A percentile compares a stretch with the other conserved stretches of the same genome.
Evolutionary conservation across 225 moss, liverwort and hornwort species (phyloP).

Genomic region (Straminergon stramineum): DNA sequence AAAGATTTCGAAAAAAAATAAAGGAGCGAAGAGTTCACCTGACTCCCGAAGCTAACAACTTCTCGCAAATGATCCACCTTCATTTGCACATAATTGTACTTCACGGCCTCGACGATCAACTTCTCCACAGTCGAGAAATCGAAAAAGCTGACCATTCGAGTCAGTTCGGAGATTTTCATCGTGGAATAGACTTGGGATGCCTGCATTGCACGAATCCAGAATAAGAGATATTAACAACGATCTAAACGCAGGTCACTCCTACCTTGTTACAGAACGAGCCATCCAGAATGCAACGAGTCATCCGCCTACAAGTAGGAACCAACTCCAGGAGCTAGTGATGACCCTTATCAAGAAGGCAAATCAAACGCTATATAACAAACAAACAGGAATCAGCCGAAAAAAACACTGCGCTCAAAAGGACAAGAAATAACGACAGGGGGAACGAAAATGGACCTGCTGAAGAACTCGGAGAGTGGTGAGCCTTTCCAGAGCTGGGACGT

Average conservation of each 20-base stretch:
- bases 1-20: neutral
- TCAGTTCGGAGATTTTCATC: slow-evolving; percentile 66
- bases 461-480: slow-evolving; percentile 85
- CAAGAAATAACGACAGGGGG: neutral
- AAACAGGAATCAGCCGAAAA: neutral
- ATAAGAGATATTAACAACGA: neutral
- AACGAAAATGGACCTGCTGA: slow-evolving; percentile 41
- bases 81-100: slow-evolving; percentile 87
- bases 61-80: slow-evolving; percentile 88
- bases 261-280: neutral
- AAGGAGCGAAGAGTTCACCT: slow-evolving; percentile 19
- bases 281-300: neutral
- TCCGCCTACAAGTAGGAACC: neutral
- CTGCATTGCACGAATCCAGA: slow-evolving; percentile 1
- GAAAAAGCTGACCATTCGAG: slow-evolving; percentile 85
- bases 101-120: slow-evolving; percentile 93
- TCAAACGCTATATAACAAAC: neutral
- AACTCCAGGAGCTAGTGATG: neutral
- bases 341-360: neutral
- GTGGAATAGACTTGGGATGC: slow-evolving; percentile 94
- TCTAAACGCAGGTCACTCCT: no score
- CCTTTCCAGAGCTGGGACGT: slow-evolving; percentile 71
- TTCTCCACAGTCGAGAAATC: slow-evolving; percentile 83
- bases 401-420: neutral
- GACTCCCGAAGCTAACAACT: slow-evolving; percentile 71